Conservation (phyloP, 108 stramenopile species). For the Epipyxis sp. region DNA sequence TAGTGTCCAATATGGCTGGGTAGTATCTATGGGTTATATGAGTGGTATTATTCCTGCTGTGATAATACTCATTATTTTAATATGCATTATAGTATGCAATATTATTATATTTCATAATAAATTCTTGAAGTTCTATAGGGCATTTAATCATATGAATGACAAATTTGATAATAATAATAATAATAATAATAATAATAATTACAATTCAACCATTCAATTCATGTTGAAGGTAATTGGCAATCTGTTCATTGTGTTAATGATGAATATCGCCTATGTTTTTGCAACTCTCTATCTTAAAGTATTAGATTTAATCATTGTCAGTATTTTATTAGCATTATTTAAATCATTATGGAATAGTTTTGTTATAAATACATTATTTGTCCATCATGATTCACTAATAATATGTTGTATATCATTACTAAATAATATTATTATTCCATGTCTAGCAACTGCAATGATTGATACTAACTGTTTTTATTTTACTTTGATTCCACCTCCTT, state of each 20-base stretch:
- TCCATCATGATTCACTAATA: neutral
- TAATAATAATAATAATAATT: neutral
- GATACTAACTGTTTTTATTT: constrained; percentile 6
- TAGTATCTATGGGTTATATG: neutral
- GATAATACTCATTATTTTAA: neutral
- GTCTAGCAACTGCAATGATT: neutral
- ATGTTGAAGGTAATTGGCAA: neutral
- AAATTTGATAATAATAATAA: neutral
- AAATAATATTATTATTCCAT: constrained; percentile 9
- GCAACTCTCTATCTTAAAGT: neutral
- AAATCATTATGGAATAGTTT: neutral
- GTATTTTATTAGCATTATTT: neutral
- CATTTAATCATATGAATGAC: neutral
- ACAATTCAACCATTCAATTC: neutral
- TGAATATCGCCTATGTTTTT: constrained; percentile 7
- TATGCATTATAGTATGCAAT: neutral
- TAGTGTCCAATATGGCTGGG: constrained; percentile 1
- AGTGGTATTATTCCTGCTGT: neutral
- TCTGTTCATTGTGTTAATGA: neutral
- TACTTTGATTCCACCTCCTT: neutral
- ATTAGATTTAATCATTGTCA: neutral
- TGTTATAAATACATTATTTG: neutral
- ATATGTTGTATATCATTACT: neutral
- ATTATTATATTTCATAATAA: neutral
- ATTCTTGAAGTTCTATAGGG: neutral